A percentile compares a stretch with the other conserved stretches of the same genome.
Conservation (phyloP, 148 eudicot genomes). For the Oxyria digyna region DNA sequence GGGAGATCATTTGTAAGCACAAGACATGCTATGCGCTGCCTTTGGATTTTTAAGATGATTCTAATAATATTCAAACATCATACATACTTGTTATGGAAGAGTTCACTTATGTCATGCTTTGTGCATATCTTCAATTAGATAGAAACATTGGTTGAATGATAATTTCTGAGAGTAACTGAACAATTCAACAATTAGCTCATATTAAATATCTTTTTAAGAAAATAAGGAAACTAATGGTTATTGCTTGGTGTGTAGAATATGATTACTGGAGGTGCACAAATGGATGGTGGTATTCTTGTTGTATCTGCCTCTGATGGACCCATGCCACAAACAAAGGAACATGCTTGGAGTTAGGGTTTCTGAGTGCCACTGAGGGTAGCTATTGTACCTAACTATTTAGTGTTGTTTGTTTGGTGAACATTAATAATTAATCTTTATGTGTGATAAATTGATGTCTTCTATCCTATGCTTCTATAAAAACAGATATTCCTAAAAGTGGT, state of each 20-base stretch:
- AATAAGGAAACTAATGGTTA: background rate
- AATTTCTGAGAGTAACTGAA: background rate
- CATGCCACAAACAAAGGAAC: conserved; percentile 99
- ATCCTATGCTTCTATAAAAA: no score
- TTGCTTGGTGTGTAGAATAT: conserved; percentile 46
- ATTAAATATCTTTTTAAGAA: background rate
- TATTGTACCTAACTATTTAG: no score
- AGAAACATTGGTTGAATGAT: no score
- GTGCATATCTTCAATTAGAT: background rate
- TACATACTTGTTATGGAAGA: background rate
- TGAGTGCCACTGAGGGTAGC: no score
- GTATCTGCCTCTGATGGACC: conserved; percentile 98
- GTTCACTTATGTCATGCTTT: background rate
- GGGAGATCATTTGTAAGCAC: background rate
- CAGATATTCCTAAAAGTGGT: no score
- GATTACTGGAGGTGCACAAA: conserved; percentile 99
- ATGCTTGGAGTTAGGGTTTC: no score
- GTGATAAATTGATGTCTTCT: no score
- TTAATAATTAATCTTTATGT: no score
- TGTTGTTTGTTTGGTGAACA: no score
- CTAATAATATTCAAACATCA: background rate
- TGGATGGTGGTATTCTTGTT: conserved; percentile 94
- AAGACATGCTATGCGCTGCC: background rate
- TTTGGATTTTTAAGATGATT: background rate
- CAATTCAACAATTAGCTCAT: background rate